phyloP scores from a whole-genome alignment of 2,329 filamentous ascomycete species.

The Sclerotinia borealis region DNA sequence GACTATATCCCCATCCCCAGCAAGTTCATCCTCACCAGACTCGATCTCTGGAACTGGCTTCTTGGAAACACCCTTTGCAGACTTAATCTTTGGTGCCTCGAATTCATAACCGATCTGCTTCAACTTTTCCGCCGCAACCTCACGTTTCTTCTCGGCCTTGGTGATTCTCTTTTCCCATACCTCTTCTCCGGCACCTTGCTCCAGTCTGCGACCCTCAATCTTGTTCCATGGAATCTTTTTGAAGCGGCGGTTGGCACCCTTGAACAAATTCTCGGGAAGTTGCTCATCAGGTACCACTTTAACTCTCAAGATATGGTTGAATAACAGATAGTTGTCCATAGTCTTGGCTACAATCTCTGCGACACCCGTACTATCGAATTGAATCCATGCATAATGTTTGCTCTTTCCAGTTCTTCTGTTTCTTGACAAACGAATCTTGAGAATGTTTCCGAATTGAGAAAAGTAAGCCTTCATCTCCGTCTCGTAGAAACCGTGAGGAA shows the following conservation, averaged over 20 bases:
- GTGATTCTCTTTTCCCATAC: conserved; percentile 72
- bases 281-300: conserved; percentile 70
- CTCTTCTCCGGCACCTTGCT: conserved; percentile 65
- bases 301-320: conserved; percentile 88
- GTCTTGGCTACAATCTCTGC: conserved; percentile 89
- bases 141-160: conserved; percentile 65
- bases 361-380: conserved; percentile 72
- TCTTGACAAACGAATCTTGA: conserved; percentile 71
- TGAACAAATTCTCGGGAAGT: conserved; percentile 77
- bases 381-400: conserved; percentile 92
- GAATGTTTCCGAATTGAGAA: conserved; percentile 82
- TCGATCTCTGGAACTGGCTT: conserved; percentile 26
- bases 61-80: conserved; percentile 46
- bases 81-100: conserved; percentile 65
- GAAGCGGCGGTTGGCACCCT: conserved; percentile 84
- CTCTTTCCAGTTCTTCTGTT: conserved; percentile 87
- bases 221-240: conserved; percentile 84
- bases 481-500: conserved; percentile 96
- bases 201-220: conserved; percentile 70
- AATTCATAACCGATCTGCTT: conserved; percentile 81
- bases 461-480: conserved; percentile 93
- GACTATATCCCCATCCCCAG: conserved; percentile 13
- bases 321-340: conserved; percentile 97
- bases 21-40: conserved; percentile 21
- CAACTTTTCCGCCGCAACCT: conserved; percentile 65